Evolutionary conservation across 148 eudicot genomes (phyloP), one percentile per base, ranked within the genome.

Genomic region (Dianthus caryophyllus): DNA sequence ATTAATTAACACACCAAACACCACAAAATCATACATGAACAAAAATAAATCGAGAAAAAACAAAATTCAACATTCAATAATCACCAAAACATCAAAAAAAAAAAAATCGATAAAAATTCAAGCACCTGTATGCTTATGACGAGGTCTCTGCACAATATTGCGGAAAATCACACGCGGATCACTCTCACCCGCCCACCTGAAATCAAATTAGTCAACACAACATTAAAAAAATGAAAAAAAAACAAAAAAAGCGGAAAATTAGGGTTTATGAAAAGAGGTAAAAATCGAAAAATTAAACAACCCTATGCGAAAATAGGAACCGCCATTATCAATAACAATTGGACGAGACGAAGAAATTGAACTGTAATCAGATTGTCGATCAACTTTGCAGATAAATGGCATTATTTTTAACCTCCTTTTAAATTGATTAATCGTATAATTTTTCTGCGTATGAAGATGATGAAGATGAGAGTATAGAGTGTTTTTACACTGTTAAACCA

Each of bases 261-360:
- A 79, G 85, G 77, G 76, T 71, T 79, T 22, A 0, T 47, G 29
- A 29, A 13, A 18, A 27, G 4, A 16, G 50, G 21, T n/a, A n/a
- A 11, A 68, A 53, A 61, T 61, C 13, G 18, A 17, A 43, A 14
- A 26, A 20, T 0, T 8, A 39, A 22, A 21, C 12, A 74, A 88
- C 98, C 98, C 98, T 61, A 88, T 82, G 71, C 98, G 95, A 65
- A 94, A 94, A 77, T 90, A 94, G 54, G 97, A 90, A 38, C 74
- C 90, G 63, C 98, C 98, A 77, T 94, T 94, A 79, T 94, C 98
- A 65, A 94, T 94, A 31, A 94, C 98, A 46, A 94, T 90, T 1
- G 98, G 98, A 62, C 70, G 70, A 65, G 41, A 51, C 26, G 97
- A 72, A 54, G 96, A 73, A 73, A 94, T 77, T 31, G 57, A 69